phyloP scores from a whole-genome alignment of 345 rosid genomes.

The Sonneratia alba region DNA sequence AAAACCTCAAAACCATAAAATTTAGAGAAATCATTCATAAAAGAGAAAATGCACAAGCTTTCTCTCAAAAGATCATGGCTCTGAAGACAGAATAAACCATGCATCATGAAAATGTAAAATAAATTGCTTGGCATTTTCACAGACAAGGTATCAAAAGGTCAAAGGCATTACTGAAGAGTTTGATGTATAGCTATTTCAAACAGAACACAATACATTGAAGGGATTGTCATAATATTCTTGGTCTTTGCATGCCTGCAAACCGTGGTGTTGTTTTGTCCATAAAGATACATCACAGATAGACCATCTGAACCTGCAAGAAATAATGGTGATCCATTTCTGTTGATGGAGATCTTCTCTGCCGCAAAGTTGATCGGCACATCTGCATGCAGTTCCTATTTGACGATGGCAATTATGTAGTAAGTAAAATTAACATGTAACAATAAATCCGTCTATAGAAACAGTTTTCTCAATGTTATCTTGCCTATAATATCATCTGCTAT shows the following conservation, averaged over 20 bases:
- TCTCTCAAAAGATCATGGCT: background rate
- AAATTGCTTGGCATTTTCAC: background rate
- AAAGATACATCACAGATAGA: conserved; percentile 63
- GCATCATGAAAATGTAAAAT: background rate
- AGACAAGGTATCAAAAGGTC: background rate
- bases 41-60: background rate
- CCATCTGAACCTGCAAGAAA: conserved; percentile 60
- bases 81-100: background rate
- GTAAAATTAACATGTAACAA: background rate
- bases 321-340: conserved; percentile 69
- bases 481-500: background rate
- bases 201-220: background rate
- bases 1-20: background rate
- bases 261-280: conserved; percentile 49
- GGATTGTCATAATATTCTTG: background rate
- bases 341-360: conserved; percentile 65
- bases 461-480: background rate
- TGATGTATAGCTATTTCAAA: background rate
- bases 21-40: background rate
- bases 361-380: conserved; percentile 41
- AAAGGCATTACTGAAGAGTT: background rate
- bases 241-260: conserved; percentile 54
- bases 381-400: conserved; percentile 54
- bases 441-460: background rate
- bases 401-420: background rate